A percentile compares a stretch with the other conserved stretches of the same genome.
Evolutionary conservation across 768 basidiomycete genomes (phyloP).

Genomic region (Suillus occidentalis): DNA sequence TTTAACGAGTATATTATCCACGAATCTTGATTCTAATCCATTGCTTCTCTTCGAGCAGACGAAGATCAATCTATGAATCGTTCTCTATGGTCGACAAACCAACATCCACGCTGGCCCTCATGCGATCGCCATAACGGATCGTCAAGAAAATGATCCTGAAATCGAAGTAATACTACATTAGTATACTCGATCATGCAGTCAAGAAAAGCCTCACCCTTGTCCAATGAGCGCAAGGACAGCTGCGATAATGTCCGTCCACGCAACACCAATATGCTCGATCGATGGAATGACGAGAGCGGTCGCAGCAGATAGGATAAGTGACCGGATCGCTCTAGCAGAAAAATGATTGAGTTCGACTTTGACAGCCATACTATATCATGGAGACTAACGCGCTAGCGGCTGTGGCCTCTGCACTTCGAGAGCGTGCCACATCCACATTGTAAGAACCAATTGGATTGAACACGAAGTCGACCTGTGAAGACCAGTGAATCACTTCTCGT

Average conservation of each 20-base stretch:
- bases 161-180: neutral
- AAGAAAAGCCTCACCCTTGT: constrained; percentile 40
- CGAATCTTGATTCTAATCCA: neutral
- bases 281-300: constrained; percentile 51
- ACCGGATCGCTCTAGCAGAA: constrained; percentile 46
- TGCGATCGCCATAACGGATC: constrained; percentile 49
- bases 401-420: constrained; percentile 19
- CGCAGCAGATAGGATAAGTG: constrained; percentile 42
- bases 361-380: neutral
- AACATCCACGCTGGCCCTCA: constrained; percentile 52
- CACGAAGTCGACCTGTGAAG: neutral
- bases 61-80: constrained; percentile 18
- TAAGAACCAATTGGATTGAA: no score
- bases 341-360: neutral
- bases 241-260: constrained; percentile 42
- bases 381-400: constrained; percentile 49
- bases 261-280: constrained; percentile 48
- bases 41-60: neutral
- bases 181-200: constrained; percentile 1
- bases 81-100: constrained; percentile 45
- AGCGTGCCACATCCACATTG: no score
- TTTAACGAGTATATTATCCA: neutral
- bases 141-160: constrained; percentile 45
- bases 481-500: neutral
- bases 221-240: constrained; percentile 47